These are phyloP conservation scores for Corynespora cassiicola DNA, from an alignment of 2,329 filamentous ascomycete genomes.

Conservation along the genomic window DNA sequence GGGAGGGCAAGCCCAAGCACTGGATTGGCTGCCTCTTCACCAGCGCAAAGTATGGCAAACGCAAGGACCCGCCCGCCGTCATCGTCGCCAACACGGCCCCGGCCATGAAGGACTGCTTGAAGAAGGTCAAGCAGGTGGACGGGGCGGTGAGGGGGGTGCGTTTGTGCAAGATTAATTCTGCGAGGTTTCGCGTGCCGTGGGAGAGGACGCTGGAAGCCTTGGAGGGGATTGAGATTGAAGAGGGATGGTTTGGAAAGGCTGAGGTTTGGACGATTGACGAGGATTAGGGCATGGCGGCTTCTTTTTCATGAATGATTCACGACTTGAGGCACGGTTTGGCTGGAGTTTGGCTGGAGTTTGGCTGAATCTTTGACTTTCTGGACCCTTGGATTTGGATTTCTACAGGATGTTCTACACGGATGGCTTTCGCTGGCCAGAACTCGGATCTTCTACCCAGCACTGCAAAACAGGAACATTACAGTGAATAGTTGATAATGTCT, in stretches of 20 bases:
- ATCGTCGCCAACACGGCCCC: constrained; percentile 59
- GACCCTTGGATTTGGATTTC: too few species aligned
- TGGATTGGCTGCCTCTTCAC: constrained; percentile 69
- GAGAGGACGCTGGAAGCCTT: constrained; percentile 54
- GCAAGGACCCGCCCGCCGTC: constrained; percentile 46
- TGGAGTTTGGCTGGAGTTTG: too few species aligned
- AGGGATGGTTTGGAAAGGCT: constrained; percentile 24
- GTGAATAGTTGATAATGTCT: too few species aligned
- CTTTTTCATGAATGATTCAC: too few species aligned
- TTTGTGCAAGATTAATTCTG: constrained; percentile 65
- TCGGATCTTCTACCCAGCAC: too few species aligned
- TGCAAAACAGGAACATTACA: too few species aligned
- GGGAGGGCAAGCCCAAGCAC: constrained; percentile 46
- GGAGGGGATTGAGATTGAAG: constrained; percentile 26
- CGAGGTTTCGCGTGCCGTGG: constrained; percentile 64
- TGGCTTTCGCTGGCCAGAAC: too few species aligned
- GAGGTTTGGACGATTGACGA: constrained; percentile 33
- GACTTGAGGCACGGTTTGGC: too few species aligned
- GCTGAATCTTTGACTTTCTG: too few species aligned
- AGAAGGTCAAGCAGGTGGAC: constrained; percentile 46
- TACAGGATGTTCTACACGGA: too few species aligned
- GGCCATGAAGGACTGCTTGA: constrained; percentile 58
- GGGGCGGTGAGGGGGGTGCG: constrained; percentile 47
- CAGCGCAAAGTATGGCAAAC: constrained; percentile 55
- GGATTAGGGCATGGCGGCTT: not conserved